phyloP scores from a whole-genome alignment of 164 flowering plant genomes.

The Umbilicus rupestris region DNA sequence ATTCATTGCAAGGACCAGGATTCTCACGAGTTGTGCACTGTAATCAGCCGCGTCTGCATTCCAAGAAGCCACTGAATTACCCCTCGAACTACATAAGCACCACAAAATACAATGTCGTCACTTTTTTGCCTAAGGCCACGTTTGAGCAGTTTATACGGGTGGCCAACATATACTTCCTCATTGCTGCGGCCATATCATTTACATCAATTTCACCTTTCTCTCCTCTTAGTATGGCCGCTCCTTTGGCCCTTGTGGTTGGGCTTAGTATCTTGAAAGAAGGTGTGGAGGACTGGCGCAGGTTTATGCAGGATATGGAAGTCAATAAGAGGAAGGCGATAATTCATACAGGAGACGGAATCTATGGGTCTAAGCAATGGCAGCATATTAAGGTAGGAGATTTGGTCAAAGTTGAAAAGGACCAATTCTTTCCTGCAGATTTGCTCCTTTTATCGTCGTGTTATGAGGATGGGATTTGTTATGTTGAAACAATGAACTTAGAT shows the following conservation, averaged over 20 bases:
- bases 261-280: constrained; percentile 57
- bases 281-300: constrained; percentile 60
- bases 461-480: constrained; percentile 47
- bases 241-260: constrained; percentile 58
- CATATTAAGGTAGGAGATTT: constrained; percentile 31
- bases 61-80: constrained; percentile 29
- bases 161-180: constrained; percentile 58
- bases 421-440: constrained; percentile 37
- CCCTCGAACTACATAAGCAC: constrained; percentile 36
- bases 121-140: constrained; percentile 53
- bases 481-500: constrained; percentile 48
- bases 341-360: constrained; percentile 24
- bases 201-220: constrained; percentile 33
- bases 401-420: constrained; percentile 30
- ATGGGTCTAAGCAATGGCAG: constrained; percentile 23
- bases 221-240: constrained; percentile 39
- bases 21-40: constrained; percentile 50
- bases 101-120: constrained; percentile 43
- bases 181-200: constrained; percentile 36
- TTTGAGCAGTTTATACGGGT: constrained; percentile 67
- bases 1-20: constrained; percentile 35
- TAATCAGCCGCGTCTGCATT: constrained; percentile 37
- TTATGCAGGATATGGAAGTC: constrained; percentile 45
- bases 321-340: constrained; percentile 27
- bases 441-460: constrained; percentile 29